Evolutionary conservation across 1,139 yeast species (phyloP).

Genomic region (Candida pseudoviswanathii): DNA sequence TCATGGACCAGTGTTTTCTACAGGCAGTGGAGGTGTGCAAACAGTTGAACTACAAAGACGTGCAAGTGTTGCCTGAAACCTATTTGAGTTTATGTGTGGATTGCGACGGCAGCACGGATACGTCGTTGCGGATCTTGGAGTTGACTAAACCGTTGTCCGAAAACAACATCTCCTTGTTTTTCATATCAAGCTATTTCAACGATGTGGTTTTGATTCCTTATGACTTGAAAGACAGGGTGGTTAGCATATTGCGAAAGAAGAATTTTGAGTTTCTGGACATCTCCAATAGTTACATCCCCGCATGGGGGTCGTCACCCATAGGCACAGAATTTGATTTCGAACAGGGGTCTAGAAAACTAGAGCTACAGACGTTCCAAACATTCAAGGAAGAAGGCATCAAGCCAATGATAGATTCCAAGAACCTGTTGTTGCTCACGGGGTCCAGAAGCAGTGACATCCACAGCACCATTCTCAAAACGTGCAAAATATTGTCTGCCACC

Average conservation of each 20-base stretch:
- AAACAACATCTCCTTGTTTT: conserved; percentile 61
- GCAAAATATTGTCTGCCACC: conserved; percentile 29
- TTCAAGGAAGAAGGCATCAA: conserved; percentile 43
- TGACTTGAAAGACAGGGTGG: conserved; percentile 44
- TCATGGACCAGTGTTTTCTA: conserved; percentile 39
- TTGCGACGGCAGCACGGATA: conserved; percentile 58
- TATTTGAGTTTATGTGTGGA: conserved; percentile 62
- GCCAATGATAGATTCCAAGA: conserved; percentile 45
- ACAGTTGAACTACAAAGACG: conserved; percentile 31
- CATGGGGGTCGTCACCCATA: conserved; percentile 3
- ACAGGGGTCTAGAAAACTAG: conserved; percentile 21
- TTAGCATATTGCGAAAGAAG: conserved; percentile 42
- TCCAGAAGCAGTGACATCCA: conserved; percentile 54
- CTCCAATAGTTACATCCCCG: conserved; percentile 34
- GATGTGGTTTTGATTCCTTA: conserved; percentile 67
- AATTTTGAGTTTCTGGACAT: conserved; percentile 49
- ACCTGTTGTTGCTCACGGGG: conserved; percentile 59
- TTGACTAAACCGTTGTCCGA: conserved; percentile 62
- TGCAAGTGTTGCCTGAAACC: conserved; percentile 46
- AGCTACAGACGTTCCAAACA: conserved; percentile 38
- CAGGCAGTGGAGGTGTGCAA: conserved; percentile 35
- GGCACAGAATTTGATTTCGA: conserved; percentile 5
- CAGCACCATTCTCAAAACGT: conserved; percentile 38
- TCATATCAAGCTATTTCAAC: conserved; percentile 65
- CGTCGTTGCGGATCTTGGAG: conserved; percentile 56